These are phyloP conservation scores for Dendrobium officinale DNA, from an alignment of 106 monocot genomes.

Conservation along the genomic window DNA sequence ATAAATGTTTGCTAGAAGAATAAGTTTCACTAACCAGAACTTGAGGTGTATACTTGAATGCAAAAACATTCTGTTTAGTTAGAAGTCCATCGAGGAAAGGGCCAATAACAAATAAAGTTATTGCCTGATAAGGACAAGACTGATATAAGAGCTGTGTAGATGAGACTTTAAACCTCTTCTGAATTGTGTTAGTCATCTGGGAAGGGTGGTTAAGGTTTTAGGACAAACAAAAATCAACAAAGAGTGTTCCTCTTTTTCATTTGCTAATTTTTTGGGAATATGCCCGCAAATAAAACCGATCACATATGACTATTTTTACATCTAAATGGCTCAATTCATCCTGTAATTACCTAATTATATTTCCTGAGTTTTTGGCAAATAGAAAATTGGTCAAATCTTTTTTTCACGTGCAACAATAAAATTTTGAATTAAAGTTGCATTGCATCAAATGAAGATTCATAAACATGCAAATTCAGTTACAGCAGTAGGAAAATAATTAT, in stretches of 20 bases:
- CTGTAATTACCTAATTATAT: not conserved
- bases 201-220: slow-evolving; percentile 34
- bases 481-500: not conserved
- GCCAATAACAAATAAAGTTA: slow-evolving; percentile 44
- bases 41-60: slow-evolving; percentile 62
- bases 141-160: slow-evolving; percentile 73
- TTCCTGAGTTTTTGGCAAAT: not conserved
- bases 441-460: not conserved
- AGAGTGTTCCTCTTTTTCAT: not conserved
- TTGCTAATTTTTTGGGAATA: not conserved
- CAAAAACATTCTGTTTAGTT: slow-evolving; percentile 60
- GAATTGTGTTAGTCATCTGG: slow-evolving; percentile 81
- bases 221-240: not conserved
- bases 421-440: not conserved
- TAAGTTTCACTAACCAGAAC: slow-evolving; percentile 38
- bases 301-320: not conserved
- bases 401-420: not conserved
- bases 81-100: slow-evolving; percentile 70
- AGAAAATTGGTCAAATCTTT: not conserved
- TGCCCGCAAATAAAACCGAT: too few relatives aligned
- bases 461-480: not conserved
- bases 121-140: slow-evolving; percentile 70
- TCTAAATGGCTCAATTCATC: not conserved
- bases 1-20: not conserved
- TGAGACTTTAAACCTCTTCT: slow-evolving; percentile 74